phyloP scores from a whole-genome alignment of 768 basidiomycete genomes.

The Mycena haematopus region DNA sequence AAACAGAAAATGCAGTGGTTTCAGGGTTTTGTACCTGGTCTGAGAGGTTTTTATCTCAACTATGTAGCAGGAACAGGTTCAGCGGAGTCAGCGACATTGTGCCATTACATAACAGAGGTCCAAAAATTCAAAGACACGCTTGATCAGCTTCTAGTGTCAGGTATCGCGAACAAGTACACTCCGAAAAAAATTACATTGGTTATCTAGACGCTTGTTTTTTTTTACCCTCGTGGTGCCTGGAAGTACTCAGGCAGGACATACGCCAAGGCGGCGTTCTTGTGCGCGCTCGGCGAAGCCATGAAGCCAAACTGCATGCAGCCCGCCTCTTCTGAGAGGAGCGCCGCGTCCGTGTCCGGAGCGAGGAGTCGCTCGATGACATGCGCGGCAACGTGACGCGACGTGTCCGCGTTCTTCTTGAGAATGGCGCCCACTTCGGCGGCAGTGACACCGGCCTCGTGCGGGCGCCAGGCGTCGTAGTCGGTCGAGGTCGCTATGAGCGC shows the following conservation, averaged over 20 bases:
- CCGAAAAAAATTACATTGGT: no score
- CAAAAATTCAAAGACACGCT: no score
- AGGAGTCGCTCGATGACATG: constrained; percentile 76
- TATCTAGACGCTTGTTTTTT: no score
- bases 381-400: constrained; percentile 77
- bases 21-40: no score
- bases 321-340: constrained; percentile 66
- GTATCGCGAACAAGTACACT: no score
- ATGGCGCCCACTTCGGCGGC: constrained; percentile 92
- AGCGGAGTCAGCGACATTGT: no score
- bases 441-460: constrained; percentile 81
- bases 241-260: constrained; percentile 86
- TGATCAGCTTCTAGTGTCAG: no score
- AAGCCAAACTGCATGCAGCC: constrained; percentile 89
- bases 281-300: constrained; percentile 69
- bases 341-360: constrained; percentile 41
- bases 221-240: not conserved
- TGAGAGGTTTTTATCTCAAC: no score
- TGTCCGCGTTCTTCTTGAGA: constrained; percentile 85
- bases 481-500: constrained; percentile 90
- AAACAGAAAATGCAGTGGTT: no score
- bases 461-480: constrained; percentile 96
- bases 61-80: no score
- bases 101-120: no score
- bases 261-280: constrained; percentile 60